phyloP scores from a whole-genome alignment of 805 yeast genomes.

The Kluyveromyces starmeri region DNA sequence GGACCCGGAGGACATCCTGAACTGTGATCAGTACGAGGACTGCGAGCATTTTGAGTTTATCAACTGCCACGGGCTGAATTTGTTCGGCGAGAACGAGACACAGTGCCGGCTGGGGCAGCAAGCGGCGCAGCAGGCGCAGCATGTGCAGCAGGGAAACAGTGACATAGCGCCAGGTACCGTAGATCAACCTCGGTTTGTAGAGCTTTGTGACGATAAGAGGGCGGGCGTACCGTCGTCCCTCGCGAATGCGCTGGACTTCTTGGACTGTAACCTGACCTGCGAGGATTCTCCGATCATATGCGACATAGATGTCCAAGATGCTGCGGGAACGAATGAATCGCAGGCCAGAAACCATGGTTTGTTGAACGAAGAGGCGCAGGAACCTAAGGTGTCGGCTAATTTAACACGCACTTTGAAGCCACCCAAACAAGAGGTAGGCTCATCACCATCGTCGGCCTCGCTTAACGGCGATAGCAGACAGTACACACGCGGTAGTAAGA shows the following conservation, averaged over 20 bases:
- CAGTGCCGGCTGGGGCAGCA: not conserved
- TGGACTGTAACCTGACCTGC: slow-evolving; percentile 25
- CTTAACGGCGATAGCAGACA: too few relatives aligned
- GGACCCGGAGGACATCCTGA: slow-evolving; percentile 4
- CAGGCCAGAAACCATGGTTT: too few relatives aligned
- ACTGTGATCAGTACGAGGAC: slow-evolving; percentile 21
- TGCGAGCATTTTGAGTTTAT: slow-evolving; percentile 36
- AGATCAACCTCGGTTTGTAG: slow-evolving; percentile 31
- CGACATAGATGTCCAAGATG: too few relatives aligned
- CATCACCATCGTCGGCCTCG: too few relatives aligned
- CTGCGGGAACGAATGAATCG: too few relatives aligned
- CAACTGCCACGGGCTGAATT: slow-evolving; percentile 27
- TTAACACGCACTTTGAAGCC: too few relatives aligned
- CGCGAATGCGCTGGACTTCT: slow-evolving; percentile 7
- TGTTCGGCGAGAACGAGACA: slow-evolving; percentile 5
- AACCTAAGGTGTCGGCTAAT: too few relatives aligned
- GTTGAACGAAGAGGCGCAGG: too few relatives aligned
- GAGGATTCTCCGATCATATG: slow-evolving; percentile 9
- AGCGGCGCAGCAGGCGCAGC: not conserved
- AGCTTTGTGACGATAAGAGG: slow-evolving; percentile 33
- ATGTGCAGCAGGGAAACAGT: not conserved
- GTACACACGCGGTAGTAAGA: too few relatives aligned
- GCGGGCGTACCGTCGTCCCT: slow-evolving; percentile 3
- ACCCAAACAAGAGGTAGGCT: too few relatives aligned
- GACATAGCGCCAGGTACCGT: not conserved